Evolutionary conservation across 2,329 filamentous ascomycete species (phyloP).

Genomic region (Tolypocladium pustulatum): DNA sequence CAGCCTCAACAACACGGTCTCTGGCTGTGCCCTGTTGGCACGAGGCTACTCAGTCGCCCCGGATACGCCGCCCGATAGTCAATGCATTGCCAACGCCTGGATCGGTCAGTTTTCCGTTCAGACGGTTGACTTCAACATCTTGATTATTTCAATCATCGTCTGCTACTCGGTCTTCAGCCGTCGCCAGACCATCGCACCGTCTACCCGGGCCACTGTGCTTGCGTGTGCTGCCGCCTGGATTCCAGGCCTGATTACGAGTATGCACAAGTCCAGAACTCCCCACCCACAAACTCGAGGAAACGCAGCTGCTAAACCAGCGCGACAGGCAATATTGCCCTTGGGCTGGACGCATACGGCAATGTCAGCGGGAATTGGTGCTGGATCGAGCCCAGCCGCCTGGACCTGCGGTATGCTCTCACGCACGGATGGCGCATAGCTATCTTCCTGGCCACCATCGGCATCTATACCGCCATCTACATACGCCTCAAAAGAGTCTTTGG

Average conservation of each 20-base stretch:
- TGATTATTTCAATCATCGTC: constrained; percentile 32
- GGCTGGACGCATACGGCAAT: constrained; percentile 14
- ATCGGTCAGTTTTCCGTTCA: constrained; percentile 34
- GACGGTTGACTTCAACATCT: constrained; percentile 29
- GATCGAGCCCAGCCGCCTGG: constrained; percentile 22
- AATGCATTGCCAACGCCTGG: constrained; percentile 31
- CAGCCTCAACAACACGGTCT: constrained; percentile 29
- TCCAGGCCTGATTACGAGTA: constrained; percentile 25
- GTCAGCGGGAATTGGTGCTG: constrained; percentile 35
- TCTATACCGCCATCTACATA: constrained; percentile 28
- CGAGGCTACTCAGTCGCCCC: constrained; percentile 15
- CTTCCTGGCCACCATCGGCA: constrained; percentile 24
- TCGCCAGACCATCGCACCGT: constrained; percentile 19
- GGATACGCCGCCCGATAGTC: constrained; percentile 1
- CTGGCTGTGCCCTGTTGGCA: constrained; percentile 24
- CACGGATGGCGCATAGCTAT: constrained; percentile 32
- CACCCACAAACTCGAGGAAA: not conserved
- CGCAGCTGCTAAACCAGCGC: not conserved
- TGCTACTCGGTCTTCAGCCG: constrained; percentile 26
- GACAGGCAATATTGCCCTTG: constrained; percentile 4
- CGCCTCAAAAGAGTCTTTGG: constrained; percentile 6
- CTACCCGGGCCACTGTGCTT: constrained; percentile 15
- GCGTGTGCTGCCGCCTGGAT: constrained; percentile 29
- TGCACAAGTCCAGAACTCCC: not conserved
- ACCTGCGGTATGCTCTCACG: constrained; percentile 28